Percentiles rank a stretch among this genome's conserved stretches.
phyloP scores from a whole-genome alignment of 805 yeast species.

The Saccharomyces paradoxus region DNA sequence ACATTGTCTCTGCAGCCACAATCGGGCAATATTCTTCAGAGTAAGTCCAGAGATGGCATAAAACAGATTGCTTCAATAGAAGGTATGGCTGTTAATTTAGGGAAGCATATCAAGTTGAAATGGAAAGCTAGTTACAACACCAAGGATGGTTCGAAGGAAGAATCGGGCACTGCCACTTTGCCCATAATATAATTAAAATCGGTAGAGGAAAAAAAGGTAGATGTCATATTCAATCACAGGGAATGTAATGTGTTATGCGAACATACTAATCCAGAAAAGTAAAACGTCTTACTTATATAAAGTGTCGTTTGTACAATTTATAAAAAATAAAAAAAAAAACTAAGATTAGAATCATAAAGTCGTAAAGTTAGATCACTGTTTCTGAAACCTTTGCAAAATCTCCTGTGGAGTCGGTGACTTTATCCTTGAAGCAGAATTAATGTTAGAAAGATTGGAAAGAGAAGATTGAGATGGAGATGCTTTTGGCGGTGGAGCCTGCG shows the following conservation, averaged over 20 bases:
- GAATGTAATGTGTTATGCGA: not conserved
- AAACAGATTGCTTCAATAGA: slow-evolving; percentile 39
- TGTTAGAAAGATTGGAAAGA: slow-evolving; percentile 1
- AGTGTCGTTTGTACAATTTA: not conserved
- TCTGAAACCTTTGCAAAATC: slow-evolving; percentile 28
- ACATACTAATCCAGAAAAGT: not conserved
- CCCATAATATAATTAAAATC: slow-evolving; percentile 21
- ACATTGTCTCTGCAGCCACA: slow-evolving; percentile 55
- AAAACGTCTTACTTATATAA: not conserved
- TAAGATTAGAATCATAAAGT: not conserved
- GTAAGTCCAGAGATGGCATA: slow-evolving; percentile 42
- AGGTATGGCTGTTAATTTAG: slow-evolving; percentile 28
- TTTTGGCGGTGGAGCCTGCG: slow-evolving; percentile 1
- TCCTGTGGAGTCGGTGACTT: slow-evolving; percentile 30
- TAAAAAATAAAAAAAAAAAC: not conserved
- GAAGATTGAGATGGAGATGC: not conserved
- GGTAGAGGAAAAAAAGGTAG: not conserved
- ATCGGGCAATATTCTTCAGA: slow-evolving; percentile 44
- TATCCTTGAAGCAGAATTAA: slow-evolving; percentile 8
- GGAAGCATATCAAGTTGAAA: slow-evolving; percentile 52
- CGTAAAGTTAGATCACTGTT: slow-evolving; percentile 14
- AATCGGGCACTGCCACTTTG: slow-evolving; percentile 46
- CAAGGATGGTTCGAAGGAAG: slow-evolving; percentile 43
- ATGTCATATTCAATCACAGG: not conserved
- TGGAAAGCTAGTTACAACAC: slow-evolving; percentile 59